phyloP scores from a whole-genome alignment of 2,329 filamentous ascomycete species.

The Sclerotinia nivalis region DNA sequence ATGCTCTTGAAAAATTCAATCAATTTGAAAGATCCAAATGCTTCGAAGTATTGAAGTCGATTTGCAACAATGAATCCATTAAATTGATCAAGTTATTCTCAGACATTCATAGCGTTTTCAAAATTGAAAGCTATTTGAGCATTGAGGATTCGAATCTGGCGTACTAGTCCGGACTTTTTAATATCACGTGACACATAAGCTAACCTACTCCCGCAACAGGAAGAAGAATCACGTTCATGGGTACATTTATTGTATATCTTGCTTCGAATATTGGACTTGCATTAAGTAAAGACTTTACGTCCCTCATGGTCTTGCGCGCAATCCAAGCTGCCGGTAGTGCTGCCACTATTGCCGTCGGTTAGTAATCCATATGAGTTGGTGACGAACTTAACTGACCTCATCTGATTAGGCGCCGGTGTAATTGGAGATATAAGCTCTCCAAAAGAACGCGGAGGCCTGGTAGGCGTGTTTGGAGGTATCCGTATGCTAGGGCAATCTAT shows the following conservation, averaged over 20 bases:
- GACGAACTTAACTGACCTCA: background rate
- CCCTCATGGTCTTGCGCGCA: constrained; percentile 49
- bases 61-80: no score
- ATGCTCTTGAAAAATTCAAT: no score
- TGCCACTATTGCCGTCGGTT: constrained; percentile 51
- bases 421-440: constrained; percentile 21
- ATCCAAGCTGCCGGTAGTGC: constrained; percentile 51
- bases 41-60: no score
- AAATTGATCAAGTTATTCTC: no score
- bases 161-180: background rate
- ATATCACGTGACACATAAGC: background rate
- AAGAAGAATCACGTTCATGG: constrained; percentile 16
- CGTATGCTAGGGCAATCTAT: constrained; percentile 38
- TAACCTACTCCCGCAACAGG: background rate
- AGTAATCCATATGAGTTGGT: constrained; percentile 43
- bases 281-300: constrained; percentile 46
- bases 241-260: constrained; percentile 50
- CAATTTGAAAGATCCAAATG: no score
- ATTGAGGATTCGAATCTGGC: no score
- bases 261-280: constrained; percentile 50
- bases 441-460: constrained; percentile 8
- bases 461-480: constrained; percentile 14
- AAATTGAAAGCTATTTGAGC: no score
- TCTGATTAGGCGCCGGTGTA: constrained; percentile 15
- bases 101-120: no score